Percentiles rank a stretch among this genome's conserved stretches.
phyloP scores from a whole-genome alignment of 495 filamentous ascomycete species.

The Hyaloscypha finlandica region DNA sequence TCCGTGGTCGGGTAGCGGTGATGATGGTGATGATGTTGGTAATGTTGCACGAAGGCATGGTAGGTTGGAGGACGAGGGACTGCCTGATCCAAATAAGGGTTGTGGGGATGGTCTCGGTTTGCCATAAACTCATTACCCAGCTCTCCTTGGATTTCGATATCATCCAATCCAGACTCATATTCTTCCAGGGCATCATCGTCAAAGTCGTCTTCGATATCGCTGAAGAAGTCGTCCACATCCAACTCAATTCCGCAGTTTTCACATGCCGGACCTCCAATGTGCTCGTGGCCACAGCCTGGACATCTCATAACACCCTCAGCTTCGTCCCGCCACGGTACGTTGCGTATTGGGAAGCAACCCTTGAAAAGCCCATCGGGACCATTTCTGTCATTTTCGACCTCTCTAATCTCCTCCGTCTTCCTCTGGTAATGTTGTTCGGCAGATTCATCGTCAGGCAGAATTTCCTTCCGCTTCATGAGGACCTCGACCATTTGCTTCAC shows the following conservation, averaged over 20 bases:
- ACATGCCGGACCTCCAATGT: slow-evolving; percentile 30
- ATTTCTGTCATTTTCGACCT: slow-evolving; percentile 53
- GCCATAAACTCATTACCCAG: slow-evolving; percentile 13
- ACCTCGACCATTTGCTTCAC: slow-evolving; percentile 66
- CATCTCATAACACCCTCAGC: slow-evolving; percentile 66
- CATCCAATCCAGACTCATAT: slow-evolving; percentile 24
- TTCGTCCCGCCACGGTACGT: slow-evolving; percentile 47
- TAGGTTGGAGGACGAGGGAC: not conserved
- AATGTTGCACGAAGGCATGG: slow-evolving; percentile 15
- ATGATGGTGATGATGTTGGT: slow-evolving; percentile 24
- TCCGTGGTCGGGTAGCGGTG: slow-evolving; percentile 12
- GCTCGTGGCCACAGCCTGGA: slow-evolving; percentile 40
- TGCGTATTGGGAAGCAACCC: slow-evolving; percentile 50
- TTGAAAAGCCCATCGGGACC: slow-evolving; percentile 64
- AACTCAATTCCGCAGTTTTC: slow-evolving; percentile 19
- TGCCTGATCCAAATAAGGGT: not conserved
- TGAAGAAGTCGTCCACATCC: slow-evolving; percentile 24
- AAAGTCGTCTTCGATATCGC: slow-evolving; percentile 16
- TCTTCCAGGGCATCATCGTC: slow-evolving; percentile 24
- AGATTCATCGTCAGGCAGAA: slow-evolving; percentile 66
- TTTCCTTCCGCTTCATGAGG: slow-evolving; percentile 61
- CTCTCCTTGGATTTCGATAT: not conserved
- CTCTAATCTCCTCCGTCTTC: slow-evolving; percentile 57
- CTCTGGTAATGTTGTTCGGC: slow-evolving; percentile 58
- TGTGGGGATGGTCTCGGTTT: not conserved